Evolutionary conservation across 179 eudicot genomes (phyloP).

Genomic region (Corrigiola litoralis): DNA sequence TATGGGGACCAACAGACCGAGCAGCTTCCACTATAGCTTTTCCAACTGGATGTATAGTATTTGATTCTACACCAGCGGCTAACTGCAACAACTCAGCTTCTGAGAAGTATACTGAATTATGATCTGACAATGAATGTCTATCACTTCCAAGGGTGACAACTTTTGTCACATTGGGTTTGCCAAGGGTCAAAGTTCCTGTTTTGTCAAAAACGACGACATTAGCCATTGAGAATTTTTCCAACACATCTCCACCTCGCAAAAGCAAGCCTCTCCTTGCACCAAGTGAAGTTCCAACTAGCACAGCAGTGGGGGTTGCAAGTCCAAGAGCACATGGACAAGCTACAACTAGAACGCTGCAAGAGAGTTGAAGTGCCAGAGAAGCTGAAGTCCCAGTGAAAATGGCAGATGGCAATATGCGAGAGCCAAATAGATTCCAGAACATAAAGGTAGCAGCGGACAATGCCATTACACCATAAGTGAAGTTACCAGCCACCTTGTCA

Average conservation of each 20-base stretch:
- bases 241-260: conserved; percentile 88
- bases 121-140: conserved; percentile 21
- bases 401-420: conserved; percentile 61
- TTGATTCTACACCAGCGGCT: conserved; percentile 92
- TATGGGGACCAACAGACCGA: conserved; percentile 41
- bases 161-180: conserved; percentile 85
- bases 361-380: conserved; percentile 93
- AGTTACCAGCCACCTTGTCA: conserved; percentile 96
- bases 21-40: conserved; percentile 97
- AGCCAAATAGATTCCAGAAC: conserved; percentile 88
- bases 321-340: conserved; percentile 99
- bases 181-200: conserved; percentile 94
- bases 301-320: conserved; percentile 99
- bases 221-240: conserved; percentile 81
- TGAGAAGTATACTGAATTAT: conserved; percentile 30
- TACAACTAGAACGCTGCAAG: conserved; percentile 95
- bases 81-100: conserved; percentile 65
- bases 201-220: conserved; percentile 88
- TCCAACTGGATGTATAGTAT: conserved; percentile 96
- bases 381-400: conserved; percentile 64
- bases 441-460: conserved; percentile 94
- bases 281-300: conserved; percentile 96
- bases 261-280: conserved; percentile 96
- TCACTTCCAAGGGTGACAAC: conserved; percentile 46
- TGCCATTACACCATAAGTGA: conserved; percentile 97